Evolutionary conservation across 2,329 filamentous ascomycete genomes (phyloP).

Genomic region (Colletotrichum siamense): DNA sequence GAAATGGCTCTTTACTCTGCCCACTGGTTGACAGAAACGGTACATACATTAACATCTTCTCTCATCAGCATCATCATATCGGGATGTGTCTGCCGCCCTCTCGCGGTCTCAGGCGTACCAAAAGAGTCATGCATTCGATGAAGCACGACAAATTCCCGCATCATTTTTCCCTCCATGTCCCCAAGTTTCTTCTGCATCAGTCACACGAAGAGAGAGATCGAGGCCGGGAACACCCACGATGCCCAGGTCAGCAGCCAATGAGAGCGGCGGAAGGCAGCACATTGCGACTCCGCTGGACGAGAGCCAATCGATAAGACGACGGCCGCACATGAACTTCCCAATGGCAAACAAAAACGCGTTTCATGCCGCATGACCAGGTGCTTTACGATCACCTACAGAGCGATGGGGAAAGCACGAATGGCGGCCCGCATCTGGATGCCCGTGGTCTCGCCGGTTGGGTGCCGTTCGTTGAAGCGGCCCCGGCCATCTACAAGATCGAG

Average conservation of each 20-base stretch:
- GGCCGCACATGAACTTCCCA: not conserved
- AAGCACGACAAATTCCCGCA: not conserved
- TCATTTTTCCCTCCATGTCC: not conserved
- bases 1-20: not conserved
- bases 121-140: not conserved
- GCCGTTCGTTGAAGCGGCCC: not conserved
- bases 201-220: not conserved
- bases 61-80: not conserved
- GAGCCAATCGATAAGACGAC: conserved; percentile 6
- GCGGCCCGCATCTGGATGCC: not conserved
- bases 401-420: not conserved
- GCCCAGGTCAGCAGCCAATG: conserved; percentile 16
- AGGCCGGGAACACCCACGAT: not conserved
- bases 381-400: not conserved
- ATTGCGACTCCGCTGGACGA: conserved; percentile 12
- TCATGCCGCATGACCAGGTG: not conserved
- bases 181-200: not conserved
- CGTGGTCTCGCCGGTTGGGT: conserved; percentile 25
- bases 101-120: not conserved
- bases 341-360: not conserved
- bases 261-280: conserved; percentile 12
- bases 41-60: not conserved
- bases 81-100: not conserved
- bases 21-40: not conserved
- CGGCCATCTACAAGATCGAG: not conserved